A percentile compares a stretch with the other conserved stretches of the same genome.
These are phyloP conservation scores for Neurospora sp. DNA, from an alignment of 495 filamentous ascomycete genomes.

Conservation along the genomic window DNA sequence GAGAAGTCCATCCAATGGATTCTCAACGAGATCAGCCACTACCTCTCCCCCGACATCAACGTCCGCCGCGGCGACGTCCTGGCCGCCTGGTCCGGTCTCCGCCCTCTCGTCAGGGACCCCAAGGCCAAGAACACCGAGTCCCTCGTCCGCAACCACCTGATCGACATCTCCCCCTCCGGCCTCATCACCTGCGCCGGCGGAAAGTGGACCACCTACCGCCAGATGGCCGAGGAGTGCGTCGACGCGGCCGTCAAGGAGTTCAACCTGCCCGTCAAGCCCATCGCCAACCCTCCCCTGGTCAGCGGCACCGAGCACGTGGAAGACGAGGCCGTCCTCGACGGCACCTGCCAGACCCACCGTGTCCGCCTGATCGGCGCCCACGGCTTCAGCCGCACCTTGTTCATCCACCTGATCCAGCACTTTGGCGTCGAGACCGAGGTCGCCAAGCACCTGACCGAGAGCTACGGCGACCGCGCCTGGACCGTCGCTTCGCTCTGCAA, in stretches of 20 bases:
- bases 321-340: constrained; percentile 69
- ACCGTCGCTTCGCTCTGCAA: constrained; percentile 77
- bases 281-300: constrained; percentile 56
- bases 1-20: constrained; percentile 98
- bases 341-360: constrained; percentile 81
- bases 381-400: constrained; percentile 88
- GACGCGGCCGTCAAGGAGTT: constrained; percentile 80
- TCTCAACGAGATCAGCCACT: constrained; percentile 77
- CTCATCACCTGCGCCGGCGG: constrained; percentile 92
- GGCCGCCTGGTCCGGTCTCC: constrained; percentile 91
- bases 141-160: constrained; percentile 88
- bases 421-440: constrained; percentile 94
- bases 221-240: constrained; percentile 97
- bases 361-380: constrained; percentile 88
- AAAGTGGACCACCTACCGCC: constrained; percentile 98
- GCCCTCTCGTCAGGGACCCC: constrained; percentile 88
- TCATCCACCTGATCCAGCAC: constrained; percentile 97
- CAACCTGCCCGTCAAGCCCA: constrained; percentile 50
- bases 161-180: constrained; percentile 76
- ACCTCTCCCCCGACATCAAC: constrained; percentile 86
- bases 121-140: constrained; percentile 90
- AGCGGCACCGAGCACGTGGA: constrained; percentile 66
- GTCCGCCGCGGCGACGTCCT: constrained; percentile 91
- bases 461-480: constrained; percentile 95
- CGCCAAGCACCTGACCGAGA: constrained; percentile 76